phyloP scores from a whole-genome alignment of 768 basidiomycete species.

The Strobilomyces confusus region DNA sequence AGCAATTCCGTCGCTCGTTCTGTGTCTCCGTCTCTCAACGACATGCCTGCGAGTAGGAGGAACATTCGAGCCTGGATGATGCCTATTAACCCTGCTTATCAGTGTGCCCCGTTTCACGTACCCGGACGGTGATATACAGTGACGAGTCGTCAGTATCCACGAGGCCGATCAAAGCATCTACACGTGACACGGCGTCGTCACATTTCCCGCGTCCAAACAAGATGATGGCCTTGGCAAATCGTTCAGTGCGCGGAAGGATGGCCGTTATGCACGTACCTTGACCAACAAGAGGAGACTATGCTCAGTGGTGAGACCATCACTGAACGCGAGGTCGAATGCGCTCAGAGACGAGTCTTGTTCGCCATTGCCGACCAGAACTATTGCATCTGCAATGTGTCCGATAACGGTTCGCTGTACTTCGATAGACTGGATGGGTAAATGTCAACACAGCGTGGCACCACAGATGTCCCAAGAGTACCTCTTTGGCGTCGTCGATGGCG shows the following conservation, averaged over 20 bases:
- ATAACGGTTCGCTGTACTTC: not conserved
- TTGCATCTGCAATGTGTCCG: not conserved
- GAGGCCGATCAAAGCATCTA: not conserved
- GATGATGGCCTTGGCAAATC: not conserved
- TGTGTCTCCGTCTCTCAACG: not conserved
- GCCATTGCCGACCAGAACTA: not conserved
- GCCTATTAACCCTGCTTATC: not conserved
- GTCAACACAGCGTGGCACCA: not conserved
- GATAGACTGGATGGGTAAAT: not conserved
- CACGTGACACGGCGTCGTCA: slow-evolving; percentile 4
- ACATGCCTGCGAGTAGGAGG: not conserved
- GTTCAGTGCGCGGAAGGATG: not conserved
- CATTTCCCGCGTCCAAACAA: slow-evolving; percentile 7
- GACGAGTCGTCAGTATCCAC: not conserved
- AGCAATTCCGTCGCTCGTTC: not conserved
- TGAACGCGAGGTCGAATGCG: slow-evolving; percentile 11
- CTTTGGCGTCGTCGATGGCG: slow-evolving; percentile 3
- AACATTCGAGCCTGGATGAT: slow-evolving; percentile 5
- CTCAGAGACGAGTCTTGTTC: not conserved
- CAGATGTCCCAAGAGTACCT: not conserved
- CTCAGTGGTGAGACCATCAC: not conserved
- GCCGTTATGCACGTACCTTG: slow-evolving; percentile 2
- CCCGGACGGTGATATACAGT: not conserved
- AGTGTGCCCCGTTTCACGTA: not conserved
- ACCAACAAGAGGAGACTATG: slow-evolving; percentile 8